phyloP scores from a whole-genome alignment of 169 alveolate species.

The Miamiensis avidus region DNA sequence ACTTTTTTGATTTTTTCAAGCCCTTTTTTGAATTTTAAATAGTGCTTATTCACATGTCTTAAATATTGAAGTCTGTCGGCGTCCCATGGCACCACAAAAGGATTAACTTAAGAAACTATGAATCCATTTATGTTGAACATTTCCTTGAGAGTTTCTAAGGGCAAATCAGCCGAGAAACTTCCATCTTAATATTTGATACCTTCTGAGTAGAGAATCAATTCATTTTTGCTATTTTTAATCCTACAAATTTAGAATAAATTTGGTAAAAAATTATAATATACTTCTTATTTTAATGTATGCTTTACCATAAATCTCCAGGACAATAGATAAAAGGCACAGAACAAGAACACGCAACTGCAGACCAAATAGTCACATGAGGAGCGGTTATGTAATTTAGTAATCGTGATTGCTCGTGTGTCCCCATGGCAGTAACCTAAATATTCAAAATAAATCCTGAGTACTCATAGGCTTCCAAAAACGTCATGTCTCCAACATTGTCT shows the following conservation, averaged over 20 bases:
- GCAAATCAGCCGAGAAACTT: slow-evolving; percentile 60
- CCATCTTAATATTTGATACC: slow-evolving; percentile 59
- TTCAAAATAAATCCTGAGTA: slow-evolving; percentile 61
- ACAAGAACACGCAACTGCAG: slow-evolving; percentile 65
- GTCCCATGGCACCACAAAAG: slow-evolving; percentile 58
- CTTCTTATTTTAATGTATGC: not conserved
- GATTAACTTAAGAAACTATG: slow-evolving; percentile 66
- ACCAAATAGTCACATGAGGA: slow-evolving; percentile 67
- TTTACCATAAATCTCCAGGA: slow-evolving; percentile 63
- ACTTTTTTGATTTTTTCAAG: slow-evolving; percentile 56
- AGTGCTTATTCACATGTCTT: not conserved
- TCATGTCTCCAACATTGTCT: slow-evolving; percentile 55
- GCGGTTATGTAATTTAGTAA: slow-evolving; percentile 71
- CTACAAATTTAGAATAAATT: too few species aligned
- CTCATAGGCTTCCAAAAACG: slow-evolving; percentile 73
- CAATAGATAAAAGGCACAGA: slow-evolving; percentile 69
- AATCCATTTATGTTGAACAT: slow-evolving; percentile 71
- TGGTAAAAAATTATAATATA: too few species aligned
- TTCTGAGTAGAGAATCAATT: slow-evolving; percentile 45
- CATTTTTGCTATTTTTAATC: slow-evolving; percentile 49
- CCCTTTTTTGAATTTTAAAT: slow-evolving; percentile 19
- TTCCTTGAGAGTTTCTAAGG: slow-evolving; percentile 68
- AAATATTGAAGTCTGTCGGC: not conserved
- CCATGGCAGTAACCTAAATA: slow-evolving; percentile 55
- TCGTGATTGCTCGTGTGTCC: slow-evolving; percentile 40